Conservation (phyloP, 805 yeast genomes). For the Dipodascus albidus region DNA sequence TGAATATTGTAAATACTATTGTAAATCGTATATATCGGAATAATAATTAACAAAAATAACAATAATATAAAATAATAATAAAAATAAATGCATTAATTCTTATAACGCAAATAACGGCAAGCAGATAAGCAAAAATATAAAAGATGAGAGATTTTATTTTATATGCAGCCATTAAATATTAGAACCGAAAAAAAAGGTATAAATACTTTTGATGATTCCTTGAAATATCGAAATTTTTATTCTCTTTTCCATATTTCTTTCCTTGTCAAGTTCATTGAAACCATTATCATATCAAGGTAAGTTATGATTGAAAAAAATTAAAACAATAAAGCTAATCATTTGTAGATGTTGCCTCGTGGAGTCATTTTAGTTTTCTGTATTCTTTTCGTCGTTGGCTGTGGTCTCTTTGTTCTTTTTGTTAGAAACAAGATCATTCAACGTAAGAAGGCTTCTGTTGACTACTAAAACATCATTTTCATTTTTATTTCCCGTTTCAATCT, state of each 20-base stretch:
- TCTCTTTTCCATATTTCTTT: neutral
- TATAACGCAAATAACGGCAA: neutral
- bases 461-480: constrained; percentile 6
- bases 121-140: too few species aligned
- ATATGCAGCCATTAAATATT: neutral
- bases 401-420: constrained; percentile 28
- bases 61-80: too few species aligned
- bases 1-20: too few species aligned
- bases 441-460: constrained; percentile 22
- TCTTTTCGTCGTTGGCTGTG: constrained; percentile 27
- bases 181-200: neutral
- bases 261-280: neutral
- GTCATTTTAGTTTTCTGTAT: constrained; percentile 54
- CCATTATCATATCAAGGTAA: neutral
- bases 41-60: too few species aligned
- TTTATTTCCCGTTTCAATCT: constrained; percentile 1
- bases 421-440: constrained; percentile 33
- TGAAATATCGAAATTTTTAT: constrained; percentile 7
- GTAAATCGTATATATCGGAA: too few species aligned
- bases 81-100: neutral
- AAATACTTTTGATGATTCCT: constrained; percentile 1
- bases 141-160: neutral
- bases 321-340: too few species aligned
- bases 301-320: too few species aligned
- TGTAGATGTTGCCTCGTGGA: constrained; percentile 57